Evolutionary conservation across 2,329 filamentous ascomycete species (phyloP).

Genomic region (Ceratocystis eucalypticola): DNA sequence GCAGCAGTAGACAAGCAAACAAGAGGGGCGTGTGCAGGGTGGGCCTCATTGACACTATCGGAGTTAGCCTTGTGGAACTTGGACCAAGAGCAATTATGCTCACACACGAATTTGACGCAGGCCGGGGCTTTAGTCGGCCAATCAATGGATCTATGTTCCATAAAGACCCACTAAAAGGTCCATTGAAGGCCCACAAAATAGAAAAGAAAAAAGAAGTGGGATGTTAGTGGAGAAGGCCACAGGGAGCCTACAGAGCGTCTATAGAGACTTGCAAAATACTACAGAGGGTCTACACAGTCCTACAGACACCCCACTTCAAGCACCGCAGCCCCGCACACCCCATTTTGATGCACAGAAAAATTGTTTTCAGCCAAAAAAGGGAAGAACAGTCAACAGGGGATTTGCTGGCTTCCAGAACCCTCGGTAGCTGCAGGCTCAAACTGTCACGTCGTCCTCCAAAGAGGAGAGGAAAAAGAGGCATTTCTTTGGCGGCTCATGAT

Average conservation of each 20-base stretch:
- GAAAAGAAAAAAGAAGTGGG: background rate
- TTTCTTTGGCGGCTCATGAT: background rate
- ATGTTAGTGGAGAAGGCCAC: background rate
- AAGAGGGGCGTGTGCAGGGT: background rate
- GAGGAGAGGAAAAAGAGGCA: background rate
- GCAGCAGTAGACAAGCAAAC: background rate
- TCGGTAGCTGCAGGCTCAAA: background rate
- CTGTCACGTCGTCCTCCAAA: background rate
- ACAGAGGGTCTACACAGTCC: background rate
- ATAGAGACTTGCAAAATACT: background rate
- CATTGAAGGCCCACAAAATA: background rate
- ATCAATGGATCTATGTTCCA: background rate
- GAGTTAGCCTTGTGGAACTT: conserved; percentile 6
- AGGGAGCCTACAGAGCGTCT: background rate
- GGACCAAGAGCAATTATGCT: conserved; percentile 6
- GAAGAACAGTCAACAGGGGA: background rate
- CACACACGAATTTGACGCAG: background rate
- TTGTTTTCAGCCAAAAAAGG: background rate
- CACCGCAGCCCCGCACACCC: background rate
- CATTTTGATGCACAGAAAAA: background rate
- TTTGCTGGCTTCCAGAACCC: background rate
- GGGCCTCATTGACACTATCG: conserved; percentile 6
- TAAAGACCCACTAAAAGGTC: background rate
- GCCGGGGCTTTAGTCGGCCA: background rate
- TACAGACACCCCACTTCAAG: conserved; percentile 2